Evolutionary conservation across 2,329 filamentous ascomycete species (phyloP), one percentile per base, ranked within the genome.

Genomic region (Fusarium heterosporum): DNA sequence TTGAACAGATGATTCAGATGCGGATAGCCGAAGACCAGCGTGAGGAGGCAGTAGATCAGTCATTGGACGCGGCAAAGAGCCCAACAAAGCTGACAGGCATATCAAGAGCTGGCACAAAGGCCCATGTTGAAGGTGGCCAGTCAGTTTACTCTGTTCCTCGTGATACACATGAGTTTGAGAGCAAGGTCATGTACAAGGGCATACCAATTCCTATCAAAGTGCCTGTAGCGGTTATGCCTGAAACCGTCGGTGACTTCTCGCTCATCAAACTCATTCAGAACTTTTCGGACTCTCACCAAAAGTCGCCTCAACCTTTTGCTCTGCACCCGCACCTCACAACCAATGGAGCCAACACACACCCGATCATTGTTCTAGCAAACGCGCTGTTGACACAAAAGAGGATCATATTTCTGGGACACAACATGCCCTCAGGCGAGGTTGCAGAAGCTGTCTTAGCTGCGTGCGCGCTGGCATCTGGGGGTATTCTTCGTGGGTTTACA

Each of bases 361-460:
- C 96, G 1, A 93, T 99, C 68, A 94, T 98, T 64, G 92, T 99
- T 8, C 87, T 99, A 25, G 89, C 96, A 72, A 99, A 99, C 75
- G 96, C 93, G 0, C 89, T 99, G 66, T 84, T 99, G 52, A 99
- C 96, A 0, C 95, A 99, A 76, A 99, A 99, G 80, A 89, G 96
- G 52, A 88, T 99, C 73, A 94, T 99, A 61, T 99, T 99, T 77
- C 84, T 99, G 8, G 96, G 96, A 4, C 92, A 99, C 81, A 97
- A 97, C 74, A 90, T 95, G 77, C 95, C 96, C 1, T 97, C 96
- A 1, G 93, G 94, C 22, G 94, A 97, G 75, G 96, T 99, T 26
- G 96, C 96, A 3, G 95, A 99, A 80, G 95, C 96, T n/a, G 96
- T 99, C 4, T 85, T 99, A 10, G 96, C 93, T n/a, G 94, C 96